These are phyloP conservation scores for Euphorbia tirucalli DNA, from an alignment of 345 rosid genomes.

Conservation along the genomic window DNA sequence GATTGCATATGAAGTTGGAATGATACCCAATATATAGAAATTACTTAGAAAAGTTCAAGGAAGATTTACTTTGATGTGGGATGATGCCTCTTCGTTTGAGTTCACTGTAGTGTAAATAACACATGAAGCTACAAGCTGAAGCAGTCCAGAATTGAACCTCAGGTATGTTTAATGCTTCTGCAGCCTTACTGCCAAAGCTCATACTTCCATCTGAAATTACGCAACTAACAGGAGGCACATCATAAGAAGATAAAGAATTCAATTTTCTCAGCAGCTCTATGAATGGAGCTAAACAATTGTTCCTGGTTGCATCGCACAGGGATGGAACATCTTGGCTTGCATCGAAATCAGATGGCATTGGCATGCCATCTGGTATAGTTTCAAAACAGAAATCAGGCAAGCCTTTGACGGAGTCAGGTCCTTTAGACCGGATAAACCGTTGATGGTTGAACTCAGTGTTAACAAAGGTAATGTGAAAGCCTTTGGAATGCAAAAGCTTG, in stretches of 20 bases:
- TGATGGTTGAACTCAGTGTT: slow-evolving; percentile 34
- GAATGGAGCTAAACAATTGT: slow-evolving; percentile 15
- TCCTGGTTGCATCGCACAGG: slow-evolving; percentile 16
- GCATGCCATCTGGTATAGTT: slow-evolving; percentile 36
- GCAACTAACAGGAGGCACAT: slow-evolving; percentile 13
- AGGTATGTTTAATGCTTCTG: slow-evolving; percentile 5
- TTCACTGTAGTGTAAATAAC: slow-evolving; percentile 28
- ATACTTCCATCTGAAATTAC: slow-evolving; percentile 16
- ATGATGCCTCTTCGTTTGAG: slow-evolving; percentile 27
- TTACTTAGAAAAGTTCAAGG: not conserved
- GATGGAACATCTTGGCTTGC: slow-evolving; percentile 11
- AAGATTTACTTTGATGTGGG: slow-evolving; percentile 36
- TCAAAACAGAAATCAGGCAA: slow-evolving; percentile 23
- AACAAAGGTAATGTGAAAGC: slow-evolving; percentile 40
- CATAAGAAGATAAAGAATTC: not conserved
- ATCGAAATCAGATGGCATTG: slow-evolving; percentile 20
- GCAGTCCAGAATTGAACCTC: slow-evolving; percentile 22
- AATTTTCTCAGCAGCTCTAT: slow-evolving; percentile 8
- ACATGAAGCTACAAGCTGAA: slow-evolving; percentile 20
- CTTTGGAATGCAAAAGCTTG: slow-evolving; percentile 38
- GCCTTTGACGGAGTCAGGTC: slow-evolving; percentile 5
- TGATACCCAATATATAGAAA: too few relatives aligned
- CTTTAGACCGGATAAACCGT: slow-evolving; percentile 25
- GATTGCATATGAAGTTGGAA: too few relatives aligned
- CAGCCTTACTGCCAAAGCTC: slow-evolving; percentile 19